Evolutionary conservation across 1,139 yeast species (phyloP), one percentile per base, ranked within the genome.

Genomic region (Blastobotrys elegans): DNA sequence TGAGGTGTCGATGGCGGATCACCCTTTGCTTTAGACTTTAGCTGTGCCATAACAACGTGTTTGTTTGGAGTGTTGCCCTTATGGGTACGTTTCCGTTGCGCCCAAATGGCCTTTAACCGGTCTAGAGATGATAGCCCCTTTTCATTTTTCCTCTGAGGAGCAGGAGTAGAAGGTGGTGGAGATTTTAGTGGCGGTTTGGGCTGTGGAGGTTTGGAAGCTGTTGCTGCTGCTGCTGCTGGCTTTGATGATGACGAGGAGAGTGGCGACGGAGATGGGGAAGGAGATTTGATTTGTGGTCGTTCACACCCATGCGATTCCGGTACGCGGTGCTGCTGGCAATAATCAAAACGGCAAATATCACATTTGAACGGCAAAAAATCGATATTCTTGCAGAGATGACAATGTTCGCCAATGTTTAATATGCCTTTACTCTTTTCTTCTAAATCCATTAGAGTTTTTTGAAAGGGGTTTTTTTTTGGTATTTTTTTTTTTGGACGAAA

Each of bases 11-110:
- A 76, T 0, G 67, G 37, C 1, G 67, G 38, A 59, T 87, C 95
- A 2, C 97, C 97, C 52, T 73, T 75, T 1, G 95, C 90, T 1
- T 58, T 60, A 49, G 74, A 73, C 54, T 79, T 76, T 52, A 78
- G 57, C 40, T 68, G 64, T 0, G 76, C 63, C 60, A 74, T 37
- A 36, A 70, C 74, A 13, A 72, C 40, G 34, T 51, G 46, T 8
- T 56, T 50, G 17, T 45, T 44, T 18, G 54, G 44, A 34, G 52
- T 38, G n/a, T 29, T 40, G 16, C 44, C 17, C 16, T 43, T 17
- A 8, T 37, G n/a, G 4, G 47, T n/a, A 2, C 49, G 29, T 34
- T 53, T 53, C 45, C 22, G 17, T 6, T 13, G 22, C 13, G 42
- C 32, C 42, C 42, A 38, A 13, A 38, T 26, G 11, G 32, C 21